Conservation (phyloP, 331 rosid genomes). For the Rhamnella rubrinervis region DNA sequence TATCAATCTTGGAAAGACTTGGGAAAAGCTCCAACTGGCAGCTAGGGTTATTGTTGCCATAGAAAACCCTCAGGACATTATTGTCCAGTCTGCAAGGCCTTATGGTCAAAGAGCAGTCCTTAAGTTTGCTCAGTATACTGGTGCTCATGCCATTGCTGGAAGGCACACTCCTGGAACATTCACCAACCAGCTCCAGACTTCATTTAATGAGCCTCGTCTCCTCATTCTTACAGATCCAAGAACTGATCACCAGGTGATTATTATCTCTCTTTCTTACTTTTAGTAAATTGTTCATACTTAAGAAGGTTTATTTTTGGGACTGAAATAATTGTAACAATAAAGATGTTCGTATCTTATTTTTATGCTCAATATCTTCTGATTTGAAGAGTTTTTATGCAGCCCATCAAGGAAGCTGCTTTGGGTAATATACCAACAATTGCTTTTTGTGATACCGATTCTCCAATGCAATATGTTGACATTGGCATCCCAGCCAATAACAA, state of each 20-base stretch:
- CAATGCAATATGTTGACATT: slow-evolving; percentile 80
- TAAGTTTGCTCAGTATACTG: slow-evolving; percentile 81
- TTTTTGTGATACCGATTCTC: slow-evolving; percentile 84
- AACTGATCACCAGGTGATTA: slow-evolving; percentile 70
- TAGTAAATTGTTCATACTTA: no score
- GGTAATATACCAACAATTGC: slow-evolving; percentile 91
- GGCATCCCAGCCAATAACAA: slow-evolving; percentile 94
- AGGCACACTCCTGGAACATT: slow-evolving; percentile 79
- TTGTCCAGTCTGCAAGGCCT: slow-evolving; percentile 82
- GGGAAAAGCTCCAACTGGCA: slow-evolving; percentile 78
- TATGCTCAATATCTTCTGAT: background rate
- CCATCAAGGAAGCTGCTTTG: slow-evolving; percentile 84
- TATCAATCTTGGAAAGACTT: slow-evolving; percentile 81
- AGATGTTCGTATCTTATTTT: no score
- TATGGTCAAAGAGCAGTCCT: slow-evolving; percentile 87
- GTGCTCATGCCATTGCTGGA: slow-evolving; percentile 74
- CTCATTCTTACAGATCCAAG: slow-evolving; percentile 81
- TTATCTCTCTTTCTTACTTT: background rate
- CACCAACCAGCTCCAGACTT: slow-evolving; percentile 69
- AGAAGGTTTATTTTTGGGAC: no score
- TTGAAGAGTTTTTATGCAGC: slow-evolving; percentile 41
- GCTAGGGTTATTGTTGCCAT: slow-evolving; percentile 84
- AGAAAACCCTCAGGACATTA: slow-evolving; percentile 74
- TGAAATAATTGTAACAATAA: no score
- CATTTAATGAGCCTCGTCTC: slow-evolving; percentile 72